Evolutionary conservation across 2,329 filamentous ascomycete genomes (phyloP).

Genomic region (Didymosphaeria variabile): DNA sequence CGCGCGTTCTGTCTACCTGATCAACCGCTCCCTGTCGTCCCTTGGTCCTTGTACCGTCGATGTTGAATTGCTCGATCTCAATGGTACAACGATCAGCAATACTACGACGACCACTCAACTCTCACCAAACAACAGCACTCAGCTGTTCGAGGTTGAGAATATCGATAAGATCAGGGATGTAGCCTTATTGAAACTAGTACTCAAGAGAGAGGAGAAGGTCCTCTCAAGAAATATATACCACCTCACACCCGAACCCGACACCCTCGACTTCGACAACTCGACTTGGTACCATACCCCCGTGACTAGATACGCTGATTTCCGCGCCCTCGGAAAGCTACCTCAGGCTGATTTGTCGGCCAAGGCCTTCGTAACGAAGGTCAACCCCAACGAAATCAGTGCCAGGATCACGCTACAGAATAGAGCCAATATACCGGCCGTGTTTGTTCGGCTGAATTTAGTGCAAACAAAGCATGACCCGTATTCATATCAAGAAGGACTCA

Average conservation of each 20-base stretch:
- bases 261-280: constrained; percentile 64
- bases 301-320: constrained; percentile 60
- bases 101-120: constrained; percentile 44
- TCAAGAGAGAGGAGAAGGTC: constrained; percentile 49
- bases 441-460: constrained; percentile 63
- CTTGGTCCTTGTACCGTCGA: constrained; percentile 55
- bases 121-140: constrained; percentile 53
- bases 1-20: constrained; percentile 57
- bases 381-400: constrained; percentile 32
- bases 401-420: constrained; percentile 62
- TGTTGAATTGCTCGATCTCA: constrained; percentile 60
- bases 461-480: constrained; percentile 34
- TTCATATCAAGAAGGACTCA: constrained; percentile 32
- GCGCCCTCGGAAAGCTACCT: constrained; percentile 49
- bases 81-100: constrained; percentile 57
- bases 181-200: constrained; percentile 61
- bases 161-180: constrained; percentile 52
- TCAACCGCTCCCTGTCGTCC: constrained; percentile 61
- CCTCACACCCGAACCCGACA: constrained; percentile 59
- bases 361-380: neutral
- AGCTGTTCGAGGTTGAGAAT: constrained; percentile 34
- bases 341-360: constrained; percentile 18
- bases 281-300: constrained; percentile 69
- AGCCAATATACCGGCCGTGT: constrained; percentile 64
- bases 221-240: constrained; percentile 70